Percentiles rank a stretch among this genome's conserved stretches.
Conservation (phyloP, 1,139 yeast species). For the Pichia sp. region DNA sequence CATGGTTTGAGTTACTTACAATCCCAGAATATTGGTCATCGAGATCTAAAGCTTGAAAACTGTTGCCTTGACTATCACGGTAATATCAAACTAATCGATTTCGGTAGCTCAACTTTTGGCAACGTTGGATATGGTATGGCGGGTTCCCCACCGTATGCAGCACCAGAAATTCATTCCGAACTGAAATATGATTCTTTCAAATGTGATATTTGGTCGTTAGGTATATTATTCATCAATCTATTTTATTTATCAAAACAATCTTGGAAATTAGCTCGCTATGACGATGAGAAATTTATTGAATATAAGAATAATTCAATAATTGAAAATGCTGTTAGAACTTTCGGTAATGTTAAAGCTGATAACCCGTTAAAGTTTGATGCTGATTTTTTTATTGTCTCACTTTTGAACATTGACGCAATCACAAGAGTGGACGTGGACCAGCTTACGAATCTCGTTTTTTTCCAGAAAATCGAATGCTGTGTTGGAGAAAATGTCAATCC, state of each 20-base stretch:
- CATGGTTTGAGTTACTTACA: conserved; percentile 40
- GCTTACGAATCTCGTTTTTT: background rate
- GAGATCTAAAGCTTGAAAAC: conserved; percentile 49
- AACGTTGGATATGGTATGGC: conserved; percentile 35
- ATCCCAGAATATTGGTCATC: conserved; percentile 41
- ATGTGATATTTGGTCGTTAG: conserved; percentile 47
- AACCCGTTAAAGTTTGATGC: background rate
- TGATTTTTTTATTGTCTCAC: conserved; percentile 4
- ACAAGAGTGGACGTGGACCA: background rate
- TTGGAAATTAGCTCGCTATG: conserved; percentile 28
- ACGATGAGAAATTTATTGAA: background rate
- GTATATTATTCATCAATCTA: conserved; percentile 35
- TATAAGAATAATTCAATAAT: conserved; percentile 3
- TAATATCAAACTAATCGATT: conserved; percentile 46
- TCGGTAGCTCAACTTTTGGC: conserved; percentile 37
- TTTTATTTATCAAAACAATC: conserved; percentile 20
- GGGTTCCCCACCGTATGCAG: conserved; percentile 40
- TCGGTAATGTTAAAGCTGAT: background rate
- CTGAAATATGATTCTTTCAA: conserved; percentile 36
- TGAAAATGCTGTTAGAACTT: conserved; percentile 1
- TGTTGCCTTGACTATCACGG: conserved; percentile 43
- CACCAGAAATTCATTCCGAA: conserved; percentile 40
- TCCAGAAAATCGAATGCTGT: background rate
- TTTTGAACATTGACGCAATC: conserved; percentile 3
- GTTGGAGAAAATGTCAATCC: background rate